Evolutionary conservation across 1,284 basidiomycete species (phyloP).

Genomic region (Rhodotorula mucilaginosa): DNA sequence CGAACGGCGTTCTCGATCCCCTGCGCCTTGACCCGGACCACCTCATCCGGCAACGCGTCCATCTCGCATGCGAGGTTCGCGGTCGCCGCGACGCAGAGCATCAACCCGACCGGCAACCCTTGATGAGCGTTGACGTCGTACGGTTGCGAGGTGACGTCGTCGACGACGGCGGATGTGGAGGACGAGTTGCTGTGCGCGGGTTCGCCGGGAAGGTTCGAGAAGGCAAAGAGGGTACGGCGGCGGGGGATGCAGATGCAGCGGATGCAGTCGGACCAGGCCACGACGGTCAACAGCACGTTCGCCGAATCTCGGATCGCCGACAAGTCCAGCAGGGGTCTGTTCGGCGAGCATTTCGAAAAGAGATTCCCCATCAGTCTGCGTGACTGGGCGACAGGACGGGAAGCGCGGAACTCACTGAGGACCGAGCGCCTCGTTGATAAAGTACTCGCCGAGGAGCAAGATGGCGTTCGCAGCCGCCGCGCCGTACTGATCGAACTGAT

Average conservation of each 20-base stretch:
- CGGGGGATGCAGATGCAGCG: constrained; percentile 23
- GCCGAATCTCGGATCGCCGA: constrained; percentile 12
- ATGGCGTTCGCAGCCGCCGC: constrained; percentile 30
- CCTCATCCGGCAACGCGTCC: constrained; percentile 22
- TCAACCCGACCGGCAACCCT: constrained; percentile 29
- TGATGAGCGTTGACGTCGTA: constrained; percentile 21
- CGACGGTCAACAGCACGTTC: constrained; percentile 16
- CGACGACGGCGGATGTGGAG: constrained; percentile 8
- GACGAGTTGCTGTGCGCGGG: constrained; percentile 8
- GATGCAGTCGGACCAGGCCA: constrained; percentile 33
- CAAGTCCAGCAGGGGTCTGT: constrained; percentile 23
- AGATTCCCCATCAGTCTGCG: not conserved
- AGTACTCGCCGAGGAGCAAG: constrained; percentile 31
- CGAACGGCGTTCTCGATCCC: constrained; percentile 33
- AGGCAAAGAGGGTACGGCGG: constrained; percentile 29
- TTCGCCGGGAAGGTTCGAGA: constrained; percentile 25
- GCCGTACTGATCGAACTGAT: constrained; percentile 30
- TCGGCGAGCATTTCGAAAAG: not conserved
- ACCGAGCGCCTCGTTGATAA: constrained; percentile 26
- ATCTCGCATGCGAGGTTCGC: constrained; percentile 28
- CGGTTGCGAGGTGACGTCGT: not conserved
- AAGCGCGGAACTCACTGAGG: constrained; percentile 3
- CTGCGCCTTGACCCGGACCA: constrained; percentile 15
- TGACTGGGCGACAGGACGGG: no score
- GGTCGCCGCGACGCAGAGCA: constrained; percentile 34